Evolutionary conservation across 164 flowering plant species (phyloP).

Genomic region (Macadamia integrifolia): DNA sequence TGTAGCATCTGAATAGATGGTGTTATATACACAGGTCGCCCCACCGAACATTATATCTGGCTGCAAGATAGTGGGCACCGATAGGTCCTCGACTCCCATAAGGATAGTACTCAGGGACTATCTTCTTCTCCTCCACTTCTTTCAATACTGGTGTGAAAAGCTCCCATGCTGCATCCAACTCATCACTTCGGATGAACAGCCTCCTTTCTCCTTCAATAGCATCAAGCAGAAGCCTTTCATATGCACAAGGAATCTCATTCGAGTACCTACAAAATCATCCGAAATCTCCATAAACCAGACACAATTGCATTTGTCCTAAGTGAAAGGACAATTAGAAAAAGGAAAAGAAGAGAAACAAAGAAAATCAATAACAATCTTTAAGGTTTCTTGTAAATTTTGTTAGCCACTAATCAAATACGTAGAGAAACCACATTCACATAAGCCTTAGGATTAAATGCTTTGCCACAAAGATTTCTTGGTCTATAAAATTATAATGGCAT

Average conservation of each 20-base stretch:
- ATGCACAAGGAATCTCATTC: conserved; percentile 91
- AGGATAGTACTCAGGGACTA: conserved; percentile 79
- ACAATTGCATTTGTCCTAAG: background rate
- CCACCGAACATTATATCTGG: conserved; percentile 80
- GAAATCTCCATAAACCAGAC: background rate
- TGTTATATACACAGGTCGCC: conserved; percentile 63
- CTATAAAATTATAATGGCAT: background rate
- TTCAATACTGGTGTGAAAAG: conserved; percentile 78
- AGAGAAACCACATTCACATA: no score
- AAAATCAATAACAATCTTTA: no score
- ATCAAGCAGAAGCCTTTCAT: conserved; percentile 89
- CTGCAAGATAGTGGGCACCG: conserved; percentile 93
- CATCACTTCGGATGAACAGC: conserved; percentile 84
- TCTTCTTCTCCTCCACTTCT: conserved; percentile 77
- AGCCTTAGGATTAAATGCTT: no score
- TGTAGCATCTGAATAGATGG: background rate
- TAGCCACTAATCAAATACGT: no score
- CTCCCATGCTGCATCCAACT: conserved; percentile 88
- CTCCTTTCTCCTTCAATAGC: conserved; percentile 90
- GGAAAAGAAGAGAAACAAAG: background rate
- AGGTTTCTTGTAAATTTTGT: background rate
- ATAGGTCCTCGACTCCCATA: conserved; percentile 96
- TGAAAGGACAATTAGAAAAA: no score
- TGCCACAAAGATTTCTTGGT: no score
- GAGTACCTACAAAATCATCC: conserved; percentile 46